Evolutionary conservation across 306 rosid genomes (phyloP), one percentile per base, ranked within the genome.

Genomic region (Hylodesmum podocarpum): DNA sequence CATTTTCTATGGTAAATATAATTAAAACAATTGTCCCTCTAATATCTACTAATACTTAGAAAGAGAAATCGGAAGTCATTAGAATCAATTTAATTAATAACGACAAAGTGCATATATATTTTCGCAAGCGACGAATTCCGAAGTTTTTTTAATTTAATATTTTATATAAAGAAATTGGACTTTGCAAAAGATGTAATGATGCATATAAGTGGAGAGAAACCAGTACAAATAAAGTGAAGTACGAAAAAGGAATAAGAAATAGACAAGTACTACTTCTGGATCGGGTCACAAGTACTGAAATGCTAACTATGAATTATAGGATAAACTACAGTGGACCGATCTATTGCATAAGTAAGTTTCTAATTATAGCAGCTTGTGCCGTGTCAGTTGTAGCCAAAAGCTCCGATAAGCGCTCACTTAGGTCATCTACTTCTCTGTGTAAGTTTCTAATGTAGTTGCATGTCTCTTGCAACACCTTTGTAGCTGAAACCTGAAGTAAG

Each of bases 341-440:
- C 78, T 89, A 93, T 82, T 91, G 91, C 87, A 73, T 69, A 31
- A 93, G 92, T 72, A 93, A 87, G 44, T 82, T 93, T 83, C 98
- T 89, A 78, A 93, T 93, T 5, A 93, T 85, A 19, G 92, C 98
- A 71, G 98, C 98, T 81, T 93, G 98, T 66, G 96, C 98, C 19
- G 88, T 79, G 82, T 93, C 98, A 5, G 91, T 85, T 12, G 96
- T 88, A 3, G 88, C 93, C 85, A 93, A 80, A 2, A 93, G 85
- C 91, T 88, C 93, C 15, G 97, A 85, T 28, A 93, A 87, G 4
- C 98, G 84, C 82, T 91, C 98, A 3, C 98, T 93, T 49, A 93
- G 86, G 34, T 88, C 98, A n/a, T 89, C 98, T 27, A 89, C 98
- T 66, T 93, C 98, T 57, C 97, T 78, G 81, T 93, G 90, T 84